Percentiles rank a stretch among this genome's conserved stretches.
phyloP scores from a whole-genome alignment of 805 yeast genomes.

The Ogataea corticis region DNA sequence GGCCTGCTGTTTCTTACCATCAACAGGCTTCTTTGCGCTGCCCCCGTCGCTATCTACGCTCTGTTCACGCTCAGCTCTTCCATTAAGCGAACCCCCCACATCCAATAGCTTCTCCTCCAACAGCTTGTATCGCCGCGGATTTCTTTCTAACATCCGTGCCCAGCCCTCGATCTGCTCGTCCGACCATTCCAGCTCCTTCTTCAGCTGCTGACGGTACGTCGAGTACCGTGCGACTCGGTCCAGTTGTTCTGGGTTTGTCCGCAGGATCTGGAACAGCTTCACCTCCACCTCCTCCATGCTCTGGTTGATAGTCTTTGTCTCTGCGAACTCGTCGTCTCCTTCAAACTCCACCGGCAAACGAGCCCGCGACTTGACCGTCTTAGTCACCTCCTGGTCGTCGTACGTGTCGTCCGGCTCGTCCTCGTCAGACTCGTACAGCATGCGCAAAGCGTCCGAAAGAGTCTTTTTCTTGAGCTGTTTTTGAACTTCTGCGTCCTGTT shows the following conservation, averaged over 20 bases:
- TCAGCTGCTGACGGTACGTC: constrained; percentile 51
- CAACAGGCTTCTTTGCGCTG: constrained; percentile 1
- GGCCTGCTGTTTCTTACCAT: constrained; percentile 38
- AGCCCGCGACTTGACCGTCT: constrained; percentile 13
- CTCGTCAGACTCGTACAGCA: constrained; percentile 73
- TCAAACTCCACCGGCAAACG: constrained; percentile 35
- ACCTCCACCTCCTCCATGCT: constrained; percentile 42
- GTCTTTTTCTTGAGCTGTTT: constrained; percentile 59
- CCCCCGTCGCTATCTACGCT: background rate
- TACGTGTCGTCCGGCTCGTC: constrained; percentile 85
- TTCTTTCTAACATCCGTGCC: constrained; percentile 71
- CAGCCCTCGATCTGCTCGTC: constrained; percentile 95
- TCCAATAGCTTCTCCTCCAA: constrained; percentile 61
- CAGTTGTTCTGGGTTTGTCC: constrained; percentile 50
- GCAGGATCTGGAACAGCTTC: constrained; percentile 55
- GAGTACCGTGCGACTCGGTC: constrained; percentile 48
- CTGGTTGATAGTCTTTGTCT: constrained; percentile 14
- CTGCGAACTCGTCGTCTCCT: constrained; percentile 25
- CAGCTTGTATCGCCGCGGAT: constrained; percentile 59
- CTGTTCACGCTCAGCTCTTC: constrained; percentile 18
- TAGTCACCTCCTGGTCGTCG: constrained; percentile 52
- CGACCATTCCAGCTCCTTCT: constrained; percentile 62
- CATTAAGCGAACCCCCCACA: constrained; percentile 38
- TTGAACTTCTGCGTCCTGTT: constrained; percentile 17
- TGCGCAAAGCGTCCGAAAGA: constrained; percentile 52